Evolutionary conservation across 2,329 filamentous ascomycete genomes (phyloP).

Genomic region (Nannizziopsis barbatae): DNA sequence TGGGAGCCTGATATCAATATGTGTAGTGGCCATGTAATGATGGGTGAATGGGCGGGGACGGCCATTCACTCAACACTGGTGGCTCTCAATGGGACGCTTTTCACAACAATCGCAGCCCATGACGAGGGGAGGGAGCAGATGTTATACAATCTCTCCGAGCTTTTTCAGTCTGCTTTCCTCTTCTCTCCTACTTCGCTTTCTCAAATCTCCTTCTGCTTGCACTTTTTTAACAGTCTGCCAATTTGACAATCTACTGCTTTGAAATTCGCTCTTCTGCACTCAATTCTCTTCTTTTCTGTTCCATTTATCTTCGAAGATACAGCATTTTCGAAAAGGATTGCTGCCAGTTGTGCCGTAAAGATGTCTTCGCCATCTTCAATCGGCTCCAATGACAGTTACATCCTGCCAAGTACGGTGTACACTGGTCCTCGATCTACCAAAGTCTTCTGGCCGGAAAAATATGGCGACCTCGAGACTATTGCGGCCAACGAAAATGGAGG

Average conservation of each 20-base stretch:
- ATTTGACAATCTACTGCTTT: neutral
- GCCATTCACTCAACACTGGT: neutral
- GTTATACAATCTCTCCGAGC: neutral
- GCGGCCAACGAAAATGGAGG: too few relatives aligned
- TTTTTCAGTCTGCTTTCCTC: neutral
- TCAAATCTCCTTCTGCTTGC: too few relatives aligned
- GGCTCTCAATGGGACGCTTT: conserved; percentile 1
- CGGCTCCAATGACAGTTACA: conserved; percentile 1
- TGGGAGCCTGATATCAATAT: neutral
- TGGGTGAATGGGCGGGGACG: conserved; percentile 1
- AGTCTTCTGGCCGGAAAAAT: neutral
- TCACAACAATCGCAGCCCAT: neutral
- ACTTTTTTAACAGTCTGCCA: too few relatives aligned
- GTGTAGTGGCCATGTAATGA: conserved; percentile 7
- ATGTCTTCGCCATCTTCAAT: conserved; percentile 8
- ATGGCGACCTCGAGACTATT: too few relatives aligned
- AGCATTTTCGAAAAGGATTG: neutral
- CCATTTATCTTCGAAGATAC: neutral
- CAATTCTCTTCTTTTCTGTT: neutral
- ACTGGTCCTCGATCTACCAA: neutral
- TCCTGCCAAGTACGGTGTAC: neutral
- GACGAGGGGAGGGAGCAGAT: neutral
- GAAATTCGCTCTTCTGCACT: neutral
- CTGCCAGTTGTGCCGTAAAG: neutral
- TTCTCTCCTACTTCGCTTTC: neutral